Base-by-base conservation (phyloP, 495 filamentous ascomycete species). In the Cladorrhinum samala region DNA sequence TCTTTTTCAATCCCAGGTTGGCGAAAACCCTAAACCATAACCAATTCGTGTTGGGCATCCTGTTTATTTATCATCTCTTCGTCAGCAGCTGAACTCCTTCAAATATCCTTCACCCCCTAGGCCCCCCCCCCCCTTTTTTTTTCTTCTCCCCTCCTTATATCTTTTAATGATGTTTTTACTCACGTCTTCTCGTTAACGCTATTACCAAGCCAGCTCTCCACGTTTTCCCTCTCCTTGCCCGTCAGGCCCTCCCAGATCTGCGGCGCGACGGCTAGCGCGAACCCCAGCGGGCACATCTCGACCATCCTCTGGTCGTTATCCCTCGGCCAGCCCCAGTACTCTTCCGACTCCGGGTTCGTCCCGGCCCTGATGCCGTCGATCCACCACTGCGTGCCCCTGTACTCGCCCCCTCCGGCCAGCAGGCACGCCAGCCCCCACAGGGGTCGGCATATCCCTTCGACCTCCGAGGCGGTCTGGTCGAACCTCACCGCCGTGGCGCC, bases 21-120 rank as follows among this genome's bases (percentile, higher is more conserved):
- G 86, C 87, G 62, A 90, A 91, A 11, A 91, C 85, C 16, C 87
- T 82, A 59, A 91, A 90, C 86, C 86, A 90, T 24, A 90, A 75
- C 81, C 82, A 84, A 52, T 74, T 81, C 1, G 77, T 81, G 55
- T 80, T 76, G 1, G 77, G 77, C 77, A 81, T 81, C 48, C 74
- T 78, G 36, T 40, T 4, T 4, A 9, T 14, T 19, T 16, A 19
- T 40, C 50, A 57, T 38, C 59, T 49, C 46, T 17, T 14, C n/a
- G n/a, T n/a, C n/a, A n/a, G n/a, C n/a, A n/a, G n/a, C n/a, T n/a
- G n/a, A n/a, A n/a, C n/a, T n/a, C n/a, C n/a, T n/a, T n/a, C n/a
- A n/a, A n/a, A n/a, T n/a, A n/a, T 16, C 38, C n/a, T 46, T 13
- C 18, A 45, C 55, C 40, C 24, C 19, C 36, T 20, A 9, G 27